These are phyloP conservation scores for Eucalyptus albens DNA, from an alignment of 345 rosid genomes.

Conservation along the genomic window DNA sequence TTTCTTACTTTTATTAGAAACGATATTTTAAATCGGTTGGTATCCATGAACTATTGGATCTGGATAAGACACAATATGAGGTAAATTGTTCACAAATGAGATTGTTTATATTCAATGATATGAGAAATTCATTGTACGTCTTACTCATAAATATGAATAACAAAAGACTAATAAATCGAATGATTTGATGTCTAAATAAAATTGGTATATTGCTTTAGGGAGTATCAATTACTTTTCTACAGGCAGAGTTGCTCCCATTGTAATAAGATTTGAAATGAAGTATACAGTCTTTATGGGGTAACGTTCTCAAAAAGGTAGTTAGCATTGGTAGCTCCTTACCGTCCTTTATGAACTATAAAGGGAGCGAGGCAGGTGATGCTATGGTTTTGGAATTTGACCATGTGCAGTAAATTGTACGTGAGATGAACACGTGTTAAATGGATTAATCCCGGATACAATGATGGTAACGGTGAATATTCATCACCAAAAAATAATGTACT, in stretches of 20 bases:
- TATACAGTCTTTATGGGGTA: neutral
- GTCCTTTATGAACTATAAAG: neutral
- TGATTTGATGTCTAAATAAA: neutral
- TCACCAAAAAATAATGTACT: neutral
- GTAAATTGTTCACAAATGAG: neutral
- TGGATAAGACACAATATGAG: fast-evolving
- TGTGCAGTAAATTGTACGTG: neutral
- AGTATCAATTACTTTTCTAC: neutral
- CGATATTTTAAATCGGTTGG: fast-evolving
- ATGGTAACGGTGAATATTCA: neutral
- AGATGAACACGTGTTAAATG: neutral
- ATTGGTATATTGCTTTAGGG: neutral
- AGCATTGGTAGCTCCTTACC: neutral
- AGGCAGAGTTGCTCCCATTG: neutral
- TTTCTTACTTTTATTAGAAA: neutral
- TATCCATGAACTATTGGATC: fast-evolving
- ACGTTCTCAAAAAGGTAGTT: neutral
- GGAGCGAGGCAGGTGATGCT: neutral
- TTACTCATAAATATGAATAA: neutral
- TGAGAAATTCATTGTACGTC: fast-evolving
- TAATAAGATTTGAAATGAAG: neutral
- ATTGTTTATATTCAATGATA: neutral
- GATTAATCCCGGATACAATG: neutral
- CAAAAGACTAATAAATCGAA: neutral
- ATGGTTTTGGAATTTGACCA: neutral